Evolutionary conservation across 2,329 filamentous ascomycete species (phyloP).

Genomic region (Mariannaea sp.): DNA sequence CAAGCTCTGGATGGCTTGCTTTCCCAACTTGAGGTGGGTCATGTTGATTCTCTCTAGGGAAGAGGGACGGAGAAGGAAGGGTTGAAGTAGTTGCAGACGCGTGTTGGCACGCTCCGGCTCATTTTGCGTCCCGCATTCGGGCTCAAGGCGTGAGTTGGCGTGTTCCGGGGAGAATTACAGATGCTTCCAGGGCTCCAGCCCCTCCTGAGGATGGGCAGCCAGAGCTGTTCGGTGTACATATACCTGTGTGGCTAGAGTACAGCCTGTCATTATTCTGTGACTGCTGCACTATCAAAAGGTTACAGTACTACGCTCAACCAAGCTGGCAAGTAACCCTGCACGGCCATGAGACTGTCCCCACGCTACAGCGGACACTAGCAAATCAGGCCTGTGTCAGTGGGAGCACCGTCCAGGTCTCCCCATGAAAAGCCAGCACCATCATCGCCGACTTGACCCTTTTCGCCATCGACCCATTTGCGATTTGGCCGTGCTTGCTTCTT

Average conservation of each 20-base stretch:
- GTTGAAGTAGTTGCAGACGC: too few species aligned
- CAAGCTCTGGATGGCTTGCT: constrained; percentile 17
- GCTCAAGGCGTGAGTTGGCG: constrained; percentile 7
- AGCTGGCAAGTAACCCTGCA: background rate
- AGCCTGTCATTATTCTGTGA: background rate
- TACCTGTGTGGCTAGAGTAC: background rate
- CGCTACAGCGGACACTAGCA: constrained; percentile 27
- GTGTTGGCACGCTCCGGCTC: too few species aligned
- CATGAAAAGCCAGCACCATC: constrained; percentile 35
- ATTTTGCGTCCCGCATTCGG: background rate
- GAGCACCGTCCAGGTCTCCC: constrained; percentile 28
- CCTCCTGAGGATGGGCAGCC: background rate
- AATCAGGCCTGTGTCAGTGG: constrained; percentile 30
- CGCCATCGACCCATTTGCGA: constrained; percentile 37
- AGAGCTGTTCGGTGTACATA: background rate
- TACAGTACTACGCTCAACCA: constrained; percentile 2
- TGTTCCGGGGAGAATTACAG: constrained; percentile 9
- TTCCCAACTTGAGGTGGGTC: constrained; percentile 1
- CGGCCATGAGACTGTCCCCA: constrained; percentile 1
- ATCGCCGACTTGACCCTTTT: constrained; percentile 37
- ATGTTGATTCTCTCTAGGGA: background rate
- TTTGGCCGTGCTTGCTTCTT: constrained; percentile 26
- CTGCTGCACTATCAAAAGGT: background rate
- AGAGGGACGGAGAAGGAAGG: too few species aligned
- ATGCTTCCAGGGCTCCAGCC: background rate